Evolutionary conservation across 1,284 basidiomycete species (phyloP).

Genomic region (Cystodermella granulosa): DNA sequence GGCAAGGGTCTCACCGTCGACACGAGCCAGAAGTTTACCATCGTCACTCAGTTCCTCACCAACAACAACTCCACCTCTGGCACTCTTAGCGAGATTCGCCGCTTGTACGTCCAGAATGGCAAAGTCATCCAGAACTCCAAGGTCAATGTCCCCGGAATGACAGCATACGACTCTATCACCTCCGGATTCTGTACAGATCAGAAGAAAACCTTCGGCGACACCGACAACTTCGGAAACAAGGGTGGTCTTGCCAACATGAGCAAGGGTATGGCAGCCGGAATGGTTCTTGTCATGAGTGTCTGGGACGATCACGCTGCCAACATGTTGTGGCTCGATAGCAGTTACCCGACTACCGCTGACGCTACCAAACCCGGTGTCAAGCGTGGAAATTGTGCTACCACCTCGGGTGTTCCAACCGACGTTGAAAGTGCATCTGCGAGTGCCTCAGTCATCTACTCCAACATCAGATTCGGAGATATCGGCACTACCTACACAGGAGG

Average conservation of each 20-base stretch:
- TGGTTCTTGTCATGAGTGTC: slow-evolving; percentile 3
- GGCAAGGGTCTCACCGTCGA: not conserved
- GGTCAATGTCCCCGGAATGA: not conserved
- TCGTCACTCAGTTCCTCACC: slow-evolving; percentile 3
- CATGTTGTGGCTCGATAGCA: slow-evolving; percentile 3
- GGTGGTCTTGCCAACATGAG: slow-evolving; percentile 1
- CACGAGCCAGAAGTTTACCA: not conserved
- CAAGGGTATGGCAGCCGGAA: not conserved
- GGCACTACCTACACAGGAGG: not conserved
- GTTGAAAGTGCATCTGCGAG: not conserved
- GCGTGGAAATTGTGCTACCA: slow-evolving; percentile 1
- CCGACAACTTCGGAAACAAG: slow-evolving; percentile 1
- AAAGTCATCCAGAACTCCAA: slow-evolving; percentile 4
- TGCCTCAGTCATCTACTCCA: not conserved
- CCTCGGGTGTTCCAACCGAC: not conserved
- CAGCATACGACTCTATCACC: slow-evolving; percentile 2
- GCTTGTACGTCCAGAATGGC: slow-evolving; percentile 3
- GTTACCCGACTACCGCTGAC: not conserved
- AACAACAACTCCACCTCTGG: not conserved
- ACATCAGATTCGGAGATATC: slow-evolving; percentile 4
- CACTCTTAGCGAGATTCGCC: slow-evolving; percentile 1
- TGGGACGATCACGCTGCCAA: slow-evolving; percentile 3
- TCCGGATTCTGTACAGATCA: not conserved
- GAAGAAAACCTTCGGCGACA: slow-evolving; percentile 2
- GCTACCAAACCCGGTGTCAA: not conserved